phyloP scores from a whole-genome alignment of 306 rosid species.

The Sophora flavescens region DNA sequence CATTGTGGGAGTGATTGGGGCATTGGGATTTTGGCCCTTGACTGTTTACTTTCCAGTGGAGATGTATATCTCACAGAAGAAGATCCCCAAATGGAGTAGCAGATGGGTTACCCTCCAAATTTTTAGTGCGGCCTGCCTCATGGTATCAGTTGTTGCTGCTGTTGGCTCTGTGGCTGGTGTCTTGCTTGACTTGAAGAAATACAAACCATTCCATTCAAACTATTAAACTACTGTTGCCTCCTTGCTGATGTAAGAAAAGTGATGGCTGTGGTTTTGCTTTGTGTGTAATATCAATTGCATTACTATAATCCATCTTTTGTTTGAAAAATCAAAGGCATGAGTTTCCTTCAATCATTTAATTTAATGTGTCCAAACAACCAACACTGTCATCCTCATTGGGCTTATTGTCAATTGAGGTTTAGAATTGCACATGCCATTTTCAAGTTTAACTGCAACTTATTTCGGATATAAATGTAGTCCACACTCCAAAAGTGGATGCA shows the following conservation, averaged over 20 bases:
- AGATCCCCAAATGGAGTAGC: constrained; percentile 74
- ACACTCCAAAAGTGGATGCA: background rate
- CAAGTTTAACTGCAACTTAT: background rate
- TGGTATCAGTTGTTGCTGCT: constrained; percentile 62
- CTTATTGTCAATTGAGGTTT: background rate
- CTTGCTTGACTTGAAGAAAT: constrained; percentile 60
- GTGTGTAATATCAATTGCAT: constrained; percentile 11
- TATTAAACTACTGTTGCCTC: constrained; percentile 35
- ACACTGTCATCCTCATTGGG: background rate
- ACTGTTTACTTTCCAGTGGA: constrained; percentile 79
- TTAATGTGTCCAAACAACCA: constrained; percentile 3
- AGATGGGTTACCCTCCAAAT: constrained; percentile 70
- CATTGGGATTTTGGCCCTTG: constrained; percentile 85
- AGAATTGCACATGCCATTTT: constrained; percentile 7
- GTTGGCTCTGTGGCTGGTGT: constrained; percentile 83
- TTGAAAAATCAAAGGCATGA: constrained; percentile 6
- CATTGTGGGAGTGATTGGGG: constrained; percentile 82
- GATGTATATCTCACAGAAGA: constrained; percentile 81
- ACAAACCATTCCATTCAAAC: constrained; percentile 62
- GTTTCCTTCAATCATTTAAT: constrained; percentile 18
- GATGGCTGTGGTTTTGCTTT: constrained; percentile 34
- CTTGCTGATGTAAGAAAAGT: constrained; percentile 6
- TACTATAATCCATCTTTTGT: constrained; percentile 26
- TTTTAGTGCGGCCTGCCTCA: constrained; percentile 62
- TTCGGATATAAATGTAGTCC: background rate